Evolutionary conservation across 2,329 filamentous ascomycete genomes (phyloP), one percentile per base, ranked within the genome.

Genomic region (Beauveria bassiana): DNA sequence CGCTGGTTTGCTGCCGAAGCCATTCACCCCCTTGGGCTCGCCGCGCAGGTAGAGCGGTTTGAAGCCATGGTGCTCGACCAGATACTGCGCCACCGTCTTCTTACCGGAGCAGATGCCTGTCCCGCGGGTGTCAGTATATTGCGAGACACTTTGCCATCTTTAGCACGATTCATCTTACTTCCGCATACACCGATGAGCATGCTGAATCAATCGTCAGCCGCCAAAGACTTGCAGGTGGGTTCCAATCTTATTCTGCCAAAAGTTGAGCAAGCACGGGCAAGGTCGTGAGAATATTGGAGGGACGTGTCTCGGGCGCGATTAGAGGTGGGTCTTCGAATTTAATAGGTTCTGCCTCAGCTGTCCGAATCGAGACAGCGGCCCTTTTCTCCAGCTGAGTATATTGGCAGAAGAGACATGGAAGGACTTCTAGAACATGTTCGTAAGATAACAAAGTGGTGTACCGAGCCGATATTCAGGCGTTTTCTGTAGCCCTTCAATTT

Each of bases 81-180:
- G 84, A 72, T 96, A 97, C 60, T 90, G 85, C 62, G 92, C 92
- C 66, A 98, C 90, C 10, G 91, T 91, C 71, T 86, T 87, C 78
- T 97, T 98, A 70, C 95, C 95, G 54, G 93, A 87, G 78, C 93
- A 98, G 69, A 97, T 93, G 70, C 90, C 93, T 95, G 70, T 24
- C 43, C 18, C 34, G 22, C 56, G 26, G 9, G 26, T 4, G 49
- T 60, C 34, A 60, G 58, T 31, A 46, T 18, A 22, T 34, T 12
- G 38, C 18, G 14, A 28, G 22, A 59, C 59, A 55, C 26, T 45
- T 12, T 22, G 24, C 42, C 43, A 43, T 59, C 31, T 28, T 59
- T 51, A 52, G 53, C 51, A 59, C 53, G 61, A 63, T 26, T 42
- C 24, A 65, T 51, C 75, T 70, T 79, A 88, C 87, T 86, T 70